Percentiles rank a stretch among this genome's conserved stretches.
Evolutionary conservation across 2,329 filamentous ascomycete genomes (phyloP).

Genomic region (Fusarium graminum): DNA sequence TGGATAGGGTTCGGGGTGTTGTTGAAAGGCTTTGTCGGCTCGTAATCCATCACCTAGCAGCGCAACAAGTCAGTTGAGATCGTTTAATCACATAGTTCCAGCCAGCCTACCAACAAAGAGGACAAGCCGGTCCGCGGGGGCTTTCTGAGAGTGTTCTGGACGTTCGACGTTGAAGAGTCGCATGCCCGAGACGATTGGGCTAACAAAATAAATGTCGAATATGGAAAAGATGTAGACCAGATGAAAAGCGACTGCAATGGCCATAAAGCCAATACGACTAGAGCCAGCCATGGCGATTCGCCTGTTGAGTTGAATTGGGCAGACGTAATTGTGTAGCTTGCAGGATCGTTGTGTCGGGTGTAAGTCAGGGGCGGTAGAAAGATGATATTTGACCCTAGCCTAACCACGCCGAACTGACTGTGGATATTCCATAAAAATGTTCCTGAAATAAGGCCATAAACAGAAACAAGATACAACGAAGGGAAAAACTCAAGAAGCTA

Average conservation of each 20-base stretch:
- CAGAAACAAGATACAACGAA: background rate
- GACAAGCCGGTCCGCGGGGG: conserved; percentile 90
- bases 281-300: conserved; percentile 64
- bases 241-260: conserved; percentile 92
- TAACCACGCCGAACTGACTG: conserved; percentile 8
- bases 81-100: conserved; percentile 1
- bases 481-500: background rate
- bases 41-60: conserved; percentile 84
- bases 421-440: conserved; percentile 26
- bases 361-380: conserved; percentile 40
- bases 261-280: conserved; percentile 83
- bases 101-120: conserved; percentile 84
- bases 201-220: conserved; percentile 99
- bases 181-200: conserved; percentile 97
- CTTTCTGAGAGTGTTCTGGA: conserved; percentile 64
- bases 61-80: conserved; percentile 21
- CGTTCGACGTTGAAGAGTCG: conserved; percentile 79
- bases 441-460: background rate
- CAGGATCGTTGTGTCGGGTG: conserved; percentile 17
- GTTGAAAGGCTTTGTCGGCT: conserved; percentile 98
- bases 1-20: conserved; percentile 86
- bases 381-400: conserved; percentile 8
- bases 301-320: background rate
- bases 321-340: conserved; percentile 2
- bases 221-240: conserved; percentile 94